phyloP scores from a whole-genome alignment of 2,329 filamentous ascomycete genomes.

The Albifimbria verrucaria region DNA sequence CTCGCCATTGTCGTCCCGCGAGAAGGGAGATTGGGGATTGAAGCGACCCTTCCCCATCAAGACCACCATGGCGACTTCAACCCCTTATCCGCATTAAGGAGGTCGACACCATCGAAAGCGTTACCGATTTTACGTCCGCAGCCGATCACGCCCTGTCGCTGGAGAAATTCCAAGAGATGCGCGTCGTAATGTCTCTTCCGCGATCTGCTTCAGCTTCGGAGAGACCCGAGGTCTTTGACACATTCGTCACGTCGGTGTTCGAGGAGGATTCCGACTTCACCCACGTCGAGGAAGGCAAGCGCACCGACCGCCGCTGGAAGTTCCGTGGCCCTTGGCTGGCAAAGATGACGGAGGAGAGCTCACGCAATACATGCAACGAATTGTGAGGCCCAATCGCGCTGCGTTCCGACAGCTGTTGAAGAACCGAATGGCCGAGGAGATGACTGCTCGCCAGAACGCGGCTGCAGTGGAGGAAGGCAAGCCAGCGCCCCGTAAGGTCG shows the following conservation, averaged over 20 bases:
- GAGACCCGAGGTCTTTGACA: constrained; percentile 11
- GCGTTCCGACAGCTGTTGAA: constrained; percentile 56
- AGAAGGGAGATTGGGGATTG: constrained; percentile 85
- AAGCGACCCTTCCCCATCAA: constrained; percentile 80
- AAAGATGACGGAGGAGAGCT: constrained; percentile 59
- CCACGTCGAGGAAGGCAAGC: constrained; percentile 29
- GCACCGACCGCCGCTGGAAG: constrained; percentile 57
- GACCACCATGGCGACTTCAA: constrained; percentile 67
- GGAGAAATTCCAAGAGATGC: constrained; percentile 82
- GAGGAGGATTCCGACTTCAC: constrained; percentile 57
- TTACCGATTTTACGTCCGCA: constrained; percentile 85
- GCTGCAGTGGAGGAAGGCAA: constrained; percentile 37
- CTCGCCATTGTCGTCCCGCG: constrained; percentile 68
- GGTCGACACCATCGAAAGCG: constrained; percentile 80
- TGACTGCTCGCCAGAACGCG: constrained; percentile 34
- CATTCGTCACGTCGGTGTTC: constrained; percentile 51
- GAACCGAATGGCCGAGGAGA: constrained; percentile 42
- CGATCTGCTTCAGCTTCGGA: constrained; percentile 5
- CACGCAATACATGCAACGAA: constrained; percentile 49
- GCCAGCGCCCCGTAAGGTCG: constrained; percentile 21
- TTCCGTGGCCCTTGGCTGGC: constrained; percentile 66
- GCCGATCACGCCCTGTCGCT: constrained; percentile 78
- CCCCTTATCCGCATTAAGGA: constrained; percentile 76
- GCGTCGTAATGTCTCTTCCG: constrained; percentile 64
- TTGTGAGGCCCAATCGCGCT: constrained; percentile 48